These are phyloP conservation scores for Phialophora chinensis DNA, from an alignment of 2,329 filamentous ascomycete genomes.

Conservation along the genomic window DNA sequence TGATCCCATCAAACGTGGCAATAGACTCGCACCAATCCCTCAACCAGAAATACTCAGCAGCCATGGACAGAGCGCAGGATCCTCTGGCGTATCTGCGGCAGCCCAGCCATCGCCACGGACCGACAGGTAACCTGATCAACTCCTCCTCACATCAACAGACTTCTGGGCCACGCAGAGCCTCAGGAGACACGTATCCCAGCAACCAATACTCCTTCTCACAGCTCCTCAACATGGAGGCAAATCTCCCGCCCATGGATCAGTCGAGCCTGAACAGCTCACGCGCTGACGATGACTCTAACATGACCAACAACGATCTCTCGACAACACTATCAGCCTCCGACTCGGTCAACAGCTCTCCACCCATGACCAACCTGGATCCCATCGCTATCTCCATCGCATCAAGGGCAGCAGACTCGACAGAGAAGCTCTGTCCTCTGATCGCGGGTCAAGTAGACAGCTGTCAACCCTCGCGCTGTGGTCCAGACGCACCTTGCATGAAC, in stretches of 20 bases:
- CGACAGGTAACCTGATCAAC: conserved; percentile 23
- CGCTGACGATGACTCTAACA: conserved; percentile 33
- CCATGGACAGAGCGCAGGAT: conserved; percentile 35
- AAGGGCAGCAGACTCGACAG: conserved; percentile 24
- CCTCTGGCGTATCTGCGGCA: conserved; percentile 29
- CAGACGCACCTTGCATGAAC: conserved; percentile 39
- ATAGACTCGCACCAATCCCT: conserved; percentile 16
- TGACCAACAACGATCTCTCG: conserved; percentile 31
- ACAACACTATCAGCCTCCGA: conserved; percentile 28
- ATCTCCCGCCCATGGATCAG: conserved; percentile 36
- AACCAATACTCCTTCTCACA: conserved; percentile 36
- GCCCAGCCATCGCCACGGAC: conserved; percentile 26
- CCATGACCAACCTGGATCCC: conserved; percentile 32
- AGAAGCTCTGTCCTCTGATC: conserved; percentile 38
- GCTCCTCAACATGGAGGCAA: conserved; percentile 37
- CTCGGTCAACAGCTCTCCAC: conserved; percentile 33
- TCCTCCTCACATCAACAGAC: conserved; percentile 27
- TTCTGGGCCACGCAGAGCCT: conserved; percentile 23
- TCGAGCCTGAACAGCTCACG: conserved; percentile 35
- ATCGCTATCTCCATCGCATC: conserved; percentile 29
- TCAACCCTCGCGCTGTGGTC: conserved; percentile 37
- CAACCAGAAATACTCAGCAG: conserved; percentile 32
- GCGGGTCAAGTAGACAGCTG: conserved; percentile 37
- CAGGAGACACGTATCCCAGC: conserved; percentile 35
- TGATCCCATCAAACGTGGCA: conserved; percentile 24